Conservation (phyloP, 306 rosid genomes). For the Quercus glauca region DNA sequence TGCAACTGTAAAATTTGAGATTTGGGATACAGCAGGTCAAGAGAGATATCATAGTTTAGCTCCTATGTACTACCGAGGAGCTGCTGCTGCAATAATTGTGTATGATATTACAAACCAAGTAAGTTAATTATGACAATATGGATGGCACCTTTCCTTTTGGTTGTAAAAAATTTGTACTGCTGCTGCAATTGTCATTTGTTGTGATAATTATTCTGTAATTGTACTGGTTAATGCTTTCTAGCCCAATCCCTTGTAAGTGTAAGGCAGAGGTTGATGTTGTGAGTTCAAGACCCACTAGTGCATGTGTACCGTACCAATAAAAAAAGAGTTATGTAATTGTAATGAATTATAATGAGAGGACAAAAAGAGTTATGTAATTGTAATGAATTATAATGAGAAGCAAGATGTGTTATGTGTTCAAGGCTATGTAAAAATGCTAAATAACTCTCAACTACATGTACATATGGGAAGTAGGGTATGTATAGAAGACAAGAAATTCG, state of each 20-base stretch:
- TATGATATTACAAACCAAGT: constrained; percentile 59
- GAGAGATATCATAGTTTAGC: constrained; percentile 66
- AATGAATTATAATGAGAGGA: neutral
- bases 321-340: neutral
- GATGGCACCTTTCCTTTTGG: neutral
- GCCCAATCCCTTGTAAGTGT: too few species aligned
- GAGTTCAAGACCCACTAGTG: too few species aligned
- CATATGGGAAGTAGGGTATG: neutral
- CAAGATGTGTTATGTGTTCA: neutral
- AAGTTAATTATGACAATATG: constrained; percentile 19
- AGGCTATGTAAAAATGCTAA: neutral
- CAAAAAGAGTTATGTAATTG: neutral
- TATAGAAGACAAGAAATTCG: neutral
- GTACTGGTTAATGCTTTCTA: too few species aligned
- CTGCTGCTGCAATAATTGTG: constrained; percentile 64
- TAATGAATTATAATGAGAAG: neutral
- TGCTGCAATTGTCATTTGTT: neutral
- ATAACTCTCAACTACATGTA: neutral
- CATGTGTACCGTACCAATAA: too few species aligned
- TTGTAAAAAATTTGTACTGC: neutral
- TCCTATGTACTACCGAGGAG: constrained; percentile 66
- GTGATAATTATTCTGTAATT: neutral
- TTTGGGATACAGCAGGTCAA: constrained; percentile 71
- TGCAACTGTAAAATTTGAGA: constrained; percentile 61
- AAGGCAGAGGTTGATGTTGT: too few species aligned